Base-by-base conservation (phyloP, 2,329 filamentous ascomycete species). In the Ascochyta clinopodiicola region DNA sequence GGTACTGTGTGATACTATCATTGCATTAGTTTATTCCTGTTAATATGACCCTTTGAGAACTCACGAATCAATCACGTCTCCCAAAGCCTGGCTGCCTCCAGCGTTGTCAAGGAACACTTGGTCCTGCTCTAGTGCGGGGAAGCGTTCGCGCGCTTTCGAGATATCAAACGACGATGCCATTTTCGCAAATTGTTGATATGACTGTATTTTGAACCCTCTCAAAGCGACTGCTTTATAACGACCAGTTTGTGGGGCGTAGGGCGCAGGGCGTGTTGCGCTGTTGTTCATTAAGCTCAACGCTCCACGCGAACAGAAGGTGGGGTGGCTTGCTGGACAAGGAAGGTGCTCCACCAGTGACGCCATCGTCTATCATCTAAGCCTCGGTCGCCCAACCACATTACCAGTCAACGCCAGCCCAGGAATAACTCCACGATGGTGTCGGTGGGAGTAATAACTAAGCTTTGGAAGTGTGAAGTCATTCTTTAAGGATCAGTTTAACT, bases 81-180 rank as follows among this genome's bases (percentile, higher is more conserved):
- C 84, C 3, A 93, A 77, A 1, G 85, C 81, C 67, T 93, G 90
- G 68, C 86, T 90, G 34, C 90, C 90, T 17, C 90, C 90, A 10
- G 89, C 90, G 69, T 93, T 93, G 69, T 94, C 90, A 62, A 93
- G 84, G 71, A 84, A 92, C 44, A 92, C 81, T 67, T 92, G 88
- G 42, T 86, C 79, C 56, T 86, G 81, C 36, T 81, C 75, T 35
- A 93, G 74, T 13, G 89, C 88, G 31, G 90, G 89, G 77, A 93
- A 93, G 49, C 82, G 80, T 57, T 81, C 78, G 56, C 87, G 82
- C 27, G 83, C 81, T 44, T 78, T 76, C 8, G 79, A 67, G 44
- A 90, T 80, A 62, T 88, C 80, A 63, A 90, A 83, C 13, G 64
- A 60, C 45, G 65, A 58, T 27, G 74, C 37, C 72, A 75, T 73